Percentiles rank a stretch among this genome's conserved stretches.
These are phyloP conservation scores for Russula foetens DNA, from an alignment of 768 basidiomycete genomes.

Conservation along the genomic window DNA sequence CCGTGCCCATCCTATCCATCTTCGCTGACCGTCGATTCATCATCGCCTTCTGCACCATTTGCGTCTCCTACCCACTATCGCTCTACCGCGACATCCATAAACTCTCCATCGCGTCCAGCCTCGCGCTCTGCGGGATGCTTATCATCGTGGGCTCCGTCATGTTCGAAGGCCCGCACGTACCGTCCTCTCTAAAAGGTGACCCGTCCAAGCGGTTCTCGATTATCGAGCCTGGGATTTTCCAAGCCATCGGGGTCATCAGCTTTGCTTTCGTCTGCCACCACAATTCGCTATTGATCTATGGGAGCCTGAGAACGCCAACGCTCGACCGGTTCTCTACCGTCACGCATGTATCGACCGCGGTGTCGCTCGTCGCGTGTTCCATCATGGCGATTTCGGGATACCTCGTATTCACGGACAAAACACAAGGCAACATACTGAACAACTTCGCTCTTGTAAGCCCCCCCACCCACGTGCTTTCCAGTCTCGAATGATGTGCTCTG, in stretches of 20 bases:
- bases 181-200: constrained; percentile 68
- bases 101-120: constrained; percentile 82
- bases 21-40: constrained; percentile 85
- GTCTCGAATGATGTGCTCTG: neutral
- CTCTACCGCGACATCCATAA: constrained; percentile 98
- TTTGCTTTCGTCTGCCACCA: constrained; percentile 98
- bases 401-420: constrained; percentile 84
- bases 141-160: constrained; percentile 86
- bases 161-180: constrained; percentile 70
- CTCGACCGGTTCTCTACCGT: constrained; percentile 89
- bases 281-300: constrained; percentile 94
- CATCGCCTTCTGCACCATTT: constrained; percentile 77
- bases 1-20: constrained; percentile 65
- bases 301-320: constrained; percentile 86
- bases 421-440: constrained; percentile 93
- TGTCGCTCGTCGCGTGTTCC: constrained; percentile 80
- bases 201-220: constrained; percentile 67
- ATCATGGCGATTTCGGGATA: constrained; percentile 83
- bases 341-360: constrained; percentile 82
- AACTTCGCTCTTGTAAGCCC: constrained; percentile 73
- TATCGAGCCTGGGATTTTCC: constrained; percentile 75
- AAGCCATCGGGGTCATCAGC: constrained; percentile 95
- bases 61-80: constrained; percentile 90
- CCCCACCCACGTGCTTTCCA: neutral
- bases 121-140: constrained; percentile 89